These are phyloP conservation scores for Ophiocordyceps camponoti-leonardi DNA, from an alignment of 2,329 filamentous ascomycete species.

Conservation along the genomic window DNA sequence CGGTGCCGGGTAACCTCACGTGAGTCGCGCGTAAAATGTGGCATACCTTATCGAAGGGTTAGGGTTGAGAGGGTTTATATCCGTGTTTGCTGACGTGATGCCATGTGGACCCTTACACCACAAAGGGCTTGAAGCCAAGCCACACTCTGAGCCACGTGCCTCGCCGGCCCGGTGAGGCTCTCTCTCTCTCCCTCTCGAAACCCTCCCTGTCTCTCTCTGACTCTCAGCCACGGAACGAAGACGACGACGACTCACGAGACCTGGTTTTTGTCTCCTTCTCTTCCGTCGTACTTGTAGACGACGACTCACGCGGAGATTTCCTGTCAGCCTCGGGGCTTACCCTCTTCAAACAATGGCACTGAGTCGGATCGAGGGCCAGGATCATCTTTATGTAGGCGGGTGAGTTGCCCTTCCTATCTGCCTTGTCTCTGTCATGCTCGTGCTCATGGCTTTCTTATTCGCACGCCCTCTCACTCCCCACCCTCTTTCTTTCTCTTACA, in stretches of 20 bases:
- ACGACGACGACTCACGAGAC: neutral
- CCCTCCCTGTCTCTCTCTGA: neutral
- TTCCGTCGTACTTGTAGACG: neutral
- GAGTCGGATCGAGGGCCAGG: conserved; percentile 22
- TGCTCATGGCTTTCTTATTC: too few relatives aligned
- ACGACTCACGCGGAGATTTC: too few relatives aligned
- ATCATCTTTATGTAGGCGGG: conserved; percentile 23
- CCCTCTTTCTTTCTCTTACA: too few relatives aligned
- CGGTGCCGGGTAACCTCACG: too few relatives aligned
- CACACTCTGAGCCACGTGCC: neutral
- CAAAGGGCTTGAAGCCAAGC: neutral
- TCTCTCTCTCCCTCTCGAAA: neutral
- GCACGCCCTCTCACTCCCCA: too few relatives aligned
- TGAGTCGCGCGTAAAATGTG: too few relatives aligned
- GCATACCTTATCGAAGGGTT: too few relatives aligned
- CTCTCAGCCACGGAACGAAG: neutral
- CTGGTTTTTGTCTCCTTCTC: neutral
- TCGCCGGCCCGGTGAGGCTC: neutral
- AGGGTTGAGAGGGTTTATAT: too few relatives aligned
- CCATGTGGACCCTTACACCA: too few relatives aligned
- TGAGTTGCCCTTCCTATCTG: conserved; percentile 8
- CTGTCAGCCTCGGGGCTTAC: too few relatives aligned
- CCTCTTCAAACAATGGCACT: conserved; percentile 22
- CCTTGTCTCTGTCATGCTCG: neutral
- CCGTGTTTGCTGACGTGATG: too few relatives aligned